phyloP scores from a whole-genome alignment of 176 grass and related monocot species.

The Triticum turgidum region DNA sequence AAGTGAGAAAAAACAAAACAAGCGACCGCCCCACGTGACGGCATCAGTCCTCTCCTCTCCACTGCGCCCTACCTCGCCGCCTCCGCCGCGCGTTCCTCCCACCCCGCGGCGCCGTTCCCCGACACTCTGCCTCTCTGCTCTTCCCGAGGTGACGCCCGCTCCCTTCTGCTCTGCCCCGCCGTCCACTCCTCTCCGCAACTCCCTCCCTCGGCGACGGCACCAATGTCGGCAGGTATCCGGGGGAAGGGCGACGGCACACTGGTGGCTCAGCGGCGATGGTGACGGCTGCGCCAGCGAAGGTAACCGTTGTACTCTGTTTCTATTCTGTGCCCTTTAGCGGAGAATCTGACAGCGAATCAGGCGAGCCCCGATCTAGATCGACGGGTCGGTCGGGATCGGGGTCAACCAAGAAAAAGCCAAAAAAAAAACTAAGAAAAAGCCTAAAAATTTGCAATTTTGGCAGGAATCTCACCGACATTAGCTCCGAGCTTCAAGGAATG shows the following conservation, averaged over 20 bases:
- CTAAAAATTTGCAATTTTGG: background rate
- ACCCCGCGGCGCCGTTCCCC: background rate
- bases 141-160: background rate
- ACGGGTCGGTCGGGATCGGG: conserved; percentile 9
- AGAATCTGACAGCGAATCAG: background rate
- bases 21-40: conserved; percentile 7
- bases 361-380: conserved; percentile 19
- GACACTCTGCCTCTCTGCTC: background rate
- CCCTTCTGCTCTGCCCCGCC: background rate
- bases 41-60: conserved; percentile 1
- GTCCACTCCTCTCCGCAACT: background rate
- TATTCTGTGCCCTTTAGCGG: background rate
- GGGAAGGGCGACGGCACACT: background rate
- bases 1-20: background rate
- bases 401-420: background rate
- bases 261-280: background rate
- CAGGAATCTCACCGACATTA: conserved; percentile 29
- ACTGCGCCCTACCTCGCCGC: conserved; percentile 2
- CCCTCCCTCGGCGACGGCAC: background rate
- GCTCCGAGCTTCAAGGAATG: conserved; percentile 34
- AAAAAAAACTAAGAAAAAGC: background rate
- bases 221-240: conserved; percentile 11
- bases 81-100: conserved; percentile 4
- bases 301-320: background rate
- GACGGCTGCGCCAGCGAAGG: background rate